Conservation (phyloP, 1,284 basidiomycete genomes). For the Blastosporella zonata region DNA sequence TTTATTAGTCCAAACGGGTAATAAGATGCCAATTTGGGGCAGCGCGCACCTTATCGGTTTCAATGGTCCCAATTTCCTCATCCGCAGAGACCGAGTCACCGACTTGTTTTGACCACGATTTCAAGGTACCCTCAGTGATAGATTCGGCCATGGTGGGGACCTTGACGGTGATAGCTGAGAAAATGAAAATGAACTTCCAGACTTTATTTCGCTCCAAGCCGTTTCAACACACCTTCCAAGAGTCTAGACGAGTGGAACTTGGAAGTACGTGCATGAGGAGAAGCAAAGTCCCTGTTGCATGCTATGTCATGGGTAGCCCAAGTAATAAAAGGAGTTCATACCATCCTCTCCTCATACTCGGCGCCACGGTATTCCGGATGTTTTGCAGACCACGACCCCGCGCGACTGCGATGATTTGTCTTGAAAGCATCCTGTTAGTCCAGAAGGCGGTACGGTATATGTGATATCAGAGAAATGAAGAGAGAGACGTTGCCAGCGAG, state of each 20-base stretch:
- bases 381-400: slow-evolving; percentile 52
- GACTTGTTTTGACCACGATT: slow-evolving; percentile 92
- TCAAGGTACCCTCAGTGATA: slow-evolving; percentile 96
- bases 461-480: slow-evolving; percentile 3
- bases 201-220: background rate
- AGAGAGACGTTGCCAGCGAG: slow-evolving; percentile 16
- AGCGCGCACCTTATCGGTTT: slow-evolving; percentile 90
- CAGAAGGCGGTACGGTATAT: slow-evolving; percentile 3
- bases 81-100: slow-evolving; percentile 90
- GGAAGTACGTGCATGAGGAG: slow-evolving; percentile 46
- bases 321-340: slow-evolving; percentile 29
- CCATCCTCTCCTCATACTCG: slow-evolving; percentile 49
- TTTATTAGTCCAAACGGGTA: background rate
- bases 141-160: slow-evolving; percentile 99
- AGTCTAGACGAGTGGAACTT: slow-evolving; percentile 69
- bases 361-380: slow-evolving; percentile 32
- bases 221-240: slow-evolving; percentile 56
- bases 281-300: slow-evolving; percentile 42
- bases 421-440: slow-evolving; percentile 56
- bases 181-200: slow-evolving; percentile 1
- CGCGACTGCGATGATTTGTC: slow-evolving; percentile 65
- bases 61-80: slow-evolving; percentile 97
- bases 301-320: slow-evolving; percentile 7
- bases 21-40: background rate
- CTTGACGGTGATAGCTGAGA: slow-evolving; percentile 82